Evolutionary conservation across 176 grass and related monocot genomes (phyloP).

Genomic region (Oryza longistaminata): DNA sequence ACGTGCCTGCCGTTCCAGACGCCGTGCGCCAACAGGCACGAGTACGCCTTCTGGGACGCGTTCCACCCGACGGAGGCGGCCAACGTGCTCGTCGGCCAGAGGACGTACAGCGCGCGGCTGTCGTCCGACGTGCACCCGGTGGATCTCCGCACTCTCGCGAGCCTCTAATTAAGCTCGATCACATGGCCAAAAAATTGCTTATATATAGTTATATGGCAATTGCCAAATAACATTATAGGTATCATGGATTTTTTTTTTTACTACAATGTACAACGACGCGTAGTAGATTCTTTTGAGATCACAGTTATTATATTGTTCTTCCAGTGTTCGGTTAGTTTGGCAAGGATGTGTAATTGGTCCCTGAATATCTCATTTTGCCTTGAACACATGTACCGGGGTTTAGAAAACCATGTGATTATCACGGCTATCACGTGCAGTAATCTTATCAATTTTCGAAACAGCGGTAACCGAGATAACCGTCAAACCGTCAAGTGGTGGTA

Average conservation of each 20-base stretch:
- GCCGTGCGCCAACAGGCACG: constrained; percentile 59
- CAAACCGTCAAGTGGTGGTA: no score
- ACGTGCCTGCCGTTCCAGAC: constrained; percentile 88
- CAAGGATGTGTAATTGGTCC: not conserved
- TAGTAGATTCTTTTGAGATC: not conserved
- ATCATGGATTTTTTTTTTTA: not conserved
- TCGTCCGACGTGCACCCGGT: constrained; percentile 70
- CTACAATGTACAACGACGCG: not conserved
- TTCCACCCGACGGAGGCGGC: constrained; percentile 86
- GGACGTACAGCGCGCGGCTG: constrained; percentile 60
- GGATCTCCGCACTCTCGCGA: constrained; percentile 55
- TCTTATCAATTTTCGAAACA: no score
- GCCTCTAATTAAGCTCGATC: constrained; percentile 34
- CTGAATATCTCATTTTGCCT: not conserved
- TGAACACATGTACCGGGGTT: not conserved
- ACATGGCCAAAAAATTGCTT: not conserved
- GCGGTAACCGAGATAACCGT: no score
- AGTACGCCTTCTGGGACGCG: constrained; percentile 96
- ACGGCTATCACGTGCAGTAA: no score
- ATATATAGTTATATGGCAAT: not conserved
- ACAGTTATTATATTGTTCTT: not conserved
- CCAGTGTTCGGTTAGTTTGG: not conserved
- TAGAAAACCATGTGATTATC: no score
- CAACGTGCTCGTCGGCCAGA: constrained; percentile 61
- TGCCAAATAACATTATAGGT: not conserved